phyloP scores from a whole-genome alignment of 257 asterid genomes.

The Solanum stenotomum region DNA sequence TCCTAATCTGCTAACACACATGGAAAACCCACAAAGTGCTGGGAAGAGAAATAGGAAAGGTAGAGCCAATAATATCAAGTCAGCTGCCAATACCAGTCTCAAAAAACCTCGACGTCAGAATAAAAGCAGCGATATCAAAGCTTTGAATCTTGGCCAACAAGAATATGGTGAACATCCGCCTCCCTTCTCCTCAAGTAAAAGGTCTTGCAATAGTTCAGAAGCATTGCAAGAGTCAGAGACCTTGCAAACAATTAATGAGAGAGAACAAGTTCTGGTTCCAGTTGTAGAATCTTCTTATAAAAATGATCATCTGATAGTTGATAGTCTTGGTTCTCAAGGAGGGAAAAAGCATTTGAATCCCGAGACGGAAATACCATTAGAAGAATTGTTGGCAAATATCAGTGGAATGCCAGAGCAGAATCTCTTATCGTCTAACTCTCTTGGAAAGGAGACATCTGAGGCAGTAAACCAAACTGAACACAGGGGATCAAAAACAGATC shows the following conservation, averaged over 20 bases:
- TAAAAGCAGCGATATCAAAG: conserved; percentile 10
- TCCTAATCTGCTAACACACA: conserved; percentile 25
- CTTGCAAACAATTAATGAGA: conserved; percentile 10
- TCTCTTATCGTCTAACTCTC: conserved; percentile 18
- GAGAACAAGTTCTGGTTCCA: conserved; percentile 15
- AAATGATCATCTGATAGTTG: conserved; percentile 25
- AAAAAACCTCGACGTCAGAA: conserved; percentile 20
- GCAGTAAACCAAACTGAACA: conserved; percentile 16
- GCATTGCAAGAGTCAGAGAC: conserved; percentile 17
- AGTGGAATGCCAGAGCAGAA: conserved; percentile 45
- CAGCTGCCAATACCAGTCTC: conserved; percentile 8
- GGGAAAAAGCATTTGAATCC: conserved; percentile 19
- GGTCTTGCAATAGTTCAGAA: conserved; percentile 11
- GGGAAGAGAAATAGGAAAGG: conserved; percentile 56
- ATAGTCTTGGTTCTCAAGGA: conserved; percentile 13
- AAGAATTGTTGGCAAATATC: conserved; percentile 45
- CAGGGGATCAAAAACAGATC: conserved; percentile 22
- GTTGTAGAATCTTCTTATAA: conserved; percentile 23
- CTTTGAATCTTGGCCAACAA: conserved; percentile 9
- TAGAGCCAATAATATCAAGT: conserved; percentile 16
- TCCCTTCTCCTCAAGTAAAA: conserved; percentile 1
- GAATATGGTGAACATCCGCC: background rate
- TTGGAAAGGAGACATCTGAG: conserved; percentile 21
- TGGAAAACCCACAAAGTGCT: conserved; percentile 28
- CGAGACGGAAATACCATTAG: background rate